phyloP scores from a whole-genome alignment of 2,329 filamentous ascomycete species.

The Sporothrix brasiliensis region DNA sequence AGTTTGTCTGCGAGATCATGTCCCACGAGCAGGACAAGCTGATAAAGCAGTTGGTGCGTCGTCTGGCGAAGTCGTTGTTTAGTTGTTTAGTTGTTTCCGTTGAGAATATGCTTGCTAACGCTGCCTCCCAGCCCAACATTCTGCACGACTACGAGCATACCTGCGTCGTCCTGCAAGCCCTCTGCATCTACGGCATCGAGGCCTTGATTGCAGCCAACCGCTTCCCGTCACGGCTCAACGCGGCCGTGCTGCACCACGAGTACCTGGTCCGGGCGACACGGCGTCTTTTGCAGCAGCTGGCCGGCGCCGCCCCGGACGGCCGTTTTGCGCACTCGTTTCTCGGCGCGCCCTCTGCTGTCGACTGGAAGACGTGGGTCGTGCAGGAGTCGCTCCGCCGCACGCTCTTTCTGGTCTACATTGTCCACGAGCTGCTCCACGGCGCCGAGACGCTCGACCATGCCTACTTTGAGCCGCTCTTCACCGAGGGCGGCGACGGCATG shows the following conservation, averaged over 20 bases:
- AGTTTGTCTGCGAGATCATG: conserved; percentile 23
- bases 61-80: background rate
- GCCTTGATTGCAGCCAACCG: conserved; percentile 19
- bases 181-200: conserved; percentile 23
- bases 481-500: background rate
- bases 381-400: conserved; percentile 12
- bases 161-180: conserved; percentile 12
- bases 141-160: background rate
- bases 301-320: background rate
- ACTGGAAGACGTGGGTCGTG: conserved; percentile 22
- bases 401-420: conserved; percentile 1
- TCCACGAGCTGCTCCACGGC: conserved; percentile 19
- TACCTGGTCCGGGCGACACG: conserved; percentile 9
- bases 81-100: background rate
- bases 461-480: conserved; percentile 17
- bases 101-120: background rate
- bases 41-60: conserved; percentile 6
- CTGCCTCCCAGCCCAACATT: background rate
- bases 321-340: background rate
- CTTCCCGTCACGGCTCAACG: conserved; percentile 9
- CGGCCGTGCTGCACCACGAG: conserved; percentile 20
- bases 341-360: background rate
- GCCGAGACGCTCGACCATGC: conserved; percentile 22
- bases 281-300: conserved; percentile 12
- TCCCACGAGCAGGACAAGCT: conserved; percentile 16